Percentiles rank a stretch among this genome's conserved stretches.
These are phyloP conservation scores for Salix viminalis DNA, from an alignment of 345 rosid genomes.

Conservation along the genomic window DNA sequence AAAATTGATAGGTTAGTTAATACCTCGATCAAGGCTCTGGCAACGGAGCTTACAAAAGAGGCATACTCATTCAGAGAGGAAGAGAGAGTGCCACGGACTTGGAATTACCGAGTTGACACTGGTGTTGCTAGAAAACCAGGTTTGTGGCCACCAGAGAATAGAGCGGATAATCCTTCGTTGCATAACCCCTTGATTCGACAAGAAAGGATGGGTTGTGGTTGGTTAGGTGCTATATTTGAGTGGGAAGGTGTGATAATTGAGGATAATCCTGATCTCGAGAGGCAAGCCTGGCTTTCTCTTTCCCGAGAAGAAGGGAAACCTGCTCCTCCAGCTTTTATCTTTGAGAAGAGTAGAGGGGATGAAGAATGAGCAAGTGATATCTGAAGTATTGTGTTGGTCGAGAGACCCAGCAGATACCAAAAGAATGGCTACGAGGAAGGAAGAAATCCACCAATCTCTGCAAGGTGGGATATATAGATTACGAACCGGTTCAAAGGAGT, in stretches of 20 bases:
- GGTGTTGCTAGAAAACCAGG: slow-evolving; percentile 50
- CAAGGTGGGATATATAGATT: slow-evolving; percentile 79
- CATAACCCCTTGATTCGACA: slow-evolving; percentile 88
- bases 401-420: slow-evolving; percentile 65
- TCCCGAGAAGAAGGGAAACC: slow-evolving; percentile 89
- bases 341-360: slow-evolving; percentile 81
- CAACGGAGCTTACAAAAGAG: slow-evolving; percentile 69
- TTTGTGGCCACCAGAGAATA: slow-evolving; percentile 82
- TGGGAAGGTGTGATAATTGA: slow-evolving; percentile 94
- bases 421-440: slow-evolving; percentile 79
- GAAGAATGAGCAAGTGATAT: slow-evolving; percentile 96
- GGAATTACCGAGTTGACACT: slow-evolving; percentile 42
- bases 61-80: slow-evolving; percentile 56
- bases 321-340: slow-evolving; percentile 65
- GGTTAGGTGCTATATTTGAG: slow-evolving; percentile 95
- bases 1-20: slow-evolving; percentile 22
- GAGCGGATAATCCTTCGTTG: slow-evolving; percentile 73
- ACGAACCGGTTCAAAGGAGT: slow-evolving; percentile 75
- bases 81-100: slow-evolving; percentile 39
- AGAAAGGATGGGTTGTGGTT: slow-evolving; percentile 96
- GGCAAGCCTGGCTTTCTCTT: slow-evolving; percentile 77
- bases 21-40: slow-evolving; percentile 51
- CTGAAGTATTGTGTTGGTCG: slow-evolving; percentile 96
- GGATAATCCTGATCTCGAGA: slow-evolving; percentile 73
- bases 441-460: slow-evolving; percentile 68